Base-by-base conservation (phyloP, 805 yeast genomes). In the Candida morakotiae region DNA sequence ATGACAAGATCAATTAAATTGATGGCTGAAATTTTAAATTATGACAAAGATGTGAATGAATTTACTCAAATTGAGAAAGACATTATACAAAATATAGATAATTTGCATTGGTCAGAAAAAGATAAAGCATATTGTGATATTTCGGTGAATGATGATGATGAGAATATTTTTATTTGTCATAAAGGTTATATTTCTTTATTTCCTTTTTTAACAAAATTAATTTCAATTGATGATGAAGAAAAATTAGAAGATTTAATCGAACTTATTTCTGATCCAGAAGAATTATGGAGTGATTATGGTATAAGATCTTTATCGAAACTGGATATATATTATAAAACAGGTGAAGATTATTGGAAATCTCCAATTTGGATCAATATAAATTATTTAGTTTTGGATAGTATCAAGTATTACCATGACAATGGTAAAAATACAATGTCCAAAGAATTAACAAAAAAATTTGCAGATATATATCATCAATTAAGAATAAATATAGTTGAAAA, bases 311-410 rank as follows among this genome's bases (percentile, higher is more conserved):
- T 93, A 25, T 84, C 96, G 1, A 79, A 77, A 49, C 48, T 69
- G 4, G 89, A 85, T 49, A 64, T 64, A 15, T 63, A 53, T 41
- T 93, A 83, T 61, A 83, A 83, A 38, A 75, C 81, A 0, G 91
- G 73, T 6, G 98, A 93, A 53, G 81, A 91, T 59, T 93, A 93
- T 64, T 93, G 98, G 98, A 75, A 96, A 45, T 93, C 96, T 1
- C 87, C 94, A 14, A 71, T 93, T 19, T 93, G 98, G 98, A 69
- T 88, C 48, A 85, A 88, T 56, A 84, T 93, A 52, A 93, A 93
- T 64, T 91, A 87, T 53, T 64, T 93, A 58, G 68, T 81, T 4
- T 65, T 93, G 29, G 93, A 87, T 37, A 73, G 85, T 4, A 64
- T 93, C 43, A 57, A 66, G 22, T 62, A 77, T 55, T 91, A 89